A percentile compares a stretch with the other conserved stretches of the same genome.
Evolutionary conservation across 2,329 filamentous ascomycete genomes (phyloP).

Genomic region (Aspergillus nomiae): DNA sequence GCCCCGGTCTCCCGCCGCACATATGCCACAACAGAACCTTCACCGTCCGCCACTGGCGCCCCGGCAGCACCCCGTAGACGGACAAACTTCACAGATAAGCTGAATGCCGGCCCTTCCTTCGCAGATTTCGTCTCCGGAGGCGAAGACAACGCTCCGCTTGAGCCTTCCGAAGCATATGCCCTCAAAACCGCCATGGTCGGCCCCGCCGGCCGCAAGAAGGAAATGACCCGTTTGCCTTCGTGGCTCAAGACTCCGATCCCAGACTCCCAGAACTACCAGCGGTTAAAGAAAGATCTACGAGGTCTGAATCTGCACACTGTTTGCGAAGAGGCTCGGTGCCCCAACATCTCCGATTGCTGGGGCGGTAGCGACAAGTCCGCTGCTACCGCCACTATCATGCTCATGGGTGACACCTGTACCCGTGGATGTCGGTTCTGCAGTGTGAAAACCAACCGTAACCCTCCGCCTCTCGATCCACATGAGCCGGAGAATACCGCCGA

Average conservation of each 20-base stretch:
- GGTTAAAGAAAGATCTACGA: conserved; percentile 89
- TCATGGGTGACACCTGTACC: conserved; percentile 98
- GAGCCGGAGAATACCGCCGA: conserved; percentile 97
- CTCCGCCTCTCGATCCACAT: conserved; percentile 85
- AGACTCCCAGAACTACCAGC: conserved; percentile 81
- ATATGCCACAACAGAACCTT: conserved; percentile 44
- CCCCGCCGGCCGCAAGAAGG: conserved; percentile 63
- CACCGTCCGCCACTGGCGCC: conserved; percentile 34
- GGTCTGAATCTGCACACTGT: conserved; percentile 92
- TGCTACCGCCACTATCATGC: conserved; percentile 97
- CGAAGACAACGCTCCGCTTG: conserved; percentile 44
- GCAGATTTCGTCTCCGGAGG: conserved; percentile 60
- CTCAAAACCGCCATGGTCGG: conserved; percentile 64
- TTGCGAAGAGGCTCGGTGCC: conserved; percentile 95
- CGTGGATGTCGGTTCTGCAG: conserved; percentile 95
- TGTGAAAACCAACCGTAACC: conserved; percentile 80
- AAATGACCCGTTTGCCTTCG: conserved; percentile 74
- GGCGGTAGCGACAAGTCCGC: conserved; percentile 84
- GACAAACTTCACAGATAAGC: conserved; percentile 62
- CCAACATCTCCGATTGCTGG: conserved; percentile 98
- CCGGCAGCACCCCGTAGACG: conserved; percentile 58
- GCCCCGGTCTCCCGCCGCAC: conserved; percentile 27
- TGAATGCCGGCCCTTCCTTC: conserved; percentile 67
- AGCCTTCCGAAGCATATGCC: conserved; percentile 57
- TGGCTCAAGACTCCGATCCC: conserved; percentile 98